Base-by-base conservation (phyloP, 192 early-diverging fungal species). In the Endogone sp. region DNA sequence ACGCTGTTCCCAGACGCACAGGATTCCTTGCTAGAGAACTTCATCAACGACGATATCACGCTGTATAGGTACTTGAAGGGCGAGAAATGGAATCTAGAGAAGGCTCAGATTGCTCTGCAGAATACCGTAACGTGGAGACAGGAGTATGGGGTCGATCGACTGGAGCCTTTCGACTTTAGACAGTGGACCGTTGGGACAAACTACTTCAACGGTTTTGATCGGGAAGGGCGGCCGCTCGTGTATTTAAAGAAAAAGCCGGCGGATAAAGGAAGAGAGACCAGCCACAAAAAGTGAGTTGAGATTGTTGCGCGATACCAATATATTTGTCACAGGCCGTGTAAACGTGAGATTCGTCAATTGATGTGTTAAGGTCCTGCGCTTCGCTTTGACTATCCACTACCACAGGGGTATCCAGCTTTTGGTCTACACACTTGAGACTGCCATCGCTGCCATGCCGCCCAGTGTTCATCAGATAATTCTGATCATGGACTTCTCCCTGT, bases 141-240 rank as follows among this genome's bases (percentile, higher is more conserved):
- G 16, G 54, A 49, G 13, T 67, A 60, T 26, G 23, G 29, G 16
- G 2, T 57, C 13, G 25, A 56, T 22, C 8, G 26, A 26, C 24
- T 67, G 8, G 10, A 20, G 22, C 37, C 37, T 49, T 6, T 11
- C 6, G 37, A 49, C 37, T 6, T 49, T 16, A 49, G 13, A 3
- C n/a, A 8, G 23, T 9, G 65, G 27, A 21, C 10, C 16, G 49
- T 3, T 1, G 10, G 25, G 37, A 67, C 65, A 20, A 67, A 67
- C 9, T 67, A 67, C n/a, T 49, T 67, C 3, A 67, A 67, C 58
- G 49, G 65, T 29, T 67, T 67, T 1, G 65, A 67, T 55, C 54
- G 58, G 65, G 8, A 27, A 3, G 65, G 49, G 37, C 0, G 65
- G 29, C 32, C 65, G n/a, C 6, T 67, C 9, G 54, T 67, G 27